A percentile compares a stretch with the other conserved stretches of the same genome.
Conservation (phyloP, 495 filamentous ascomycete genomes). For the Ascobolus immersus region DNA sequence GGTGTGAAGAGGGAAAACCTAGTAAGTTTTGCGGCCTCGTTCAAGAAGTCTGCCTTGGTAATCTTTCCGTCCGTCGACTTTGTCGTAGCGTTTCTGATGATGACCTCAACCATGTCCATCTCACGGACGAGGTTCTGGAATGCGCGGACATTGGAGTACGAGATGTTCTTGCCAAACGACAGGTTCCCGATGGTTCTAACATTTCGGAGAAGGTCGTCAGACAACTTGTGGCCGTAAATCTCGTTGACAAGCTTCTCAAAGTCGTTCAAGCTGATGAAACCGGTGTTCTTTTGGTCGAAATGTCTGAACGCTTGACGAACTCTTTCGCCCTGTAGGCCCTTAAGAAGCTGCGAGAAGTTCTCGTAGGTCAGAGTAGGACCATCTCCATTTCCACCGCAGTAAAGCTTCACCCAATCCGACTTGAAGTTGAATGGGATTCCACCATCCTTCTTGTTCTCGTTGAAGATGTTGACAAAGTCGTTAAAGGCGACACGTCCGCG, state of each 20-base stretch:
- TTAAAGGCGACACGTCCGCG: constrained; percentile 68
- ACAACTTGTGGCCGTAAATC: constrained; percentile 87
- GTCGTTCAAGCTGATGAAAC: constrained; percentile 88
- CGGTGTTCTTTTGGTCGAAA: constrained; percentile 81
- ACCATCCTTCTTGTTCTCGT: constrained; percentile 50
- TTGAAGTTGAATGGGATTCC: constrained; percentile 91
- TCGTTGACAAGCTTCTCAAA: constrained; percentile 89
- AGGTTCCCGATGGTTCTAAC: constrained; percentile 89
- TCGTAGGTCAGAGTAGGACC: constrained; percentile 81
- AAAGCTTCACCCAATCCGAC: constrained; percentile 87
- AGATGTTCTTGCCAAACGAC: constrained; percentile 71
- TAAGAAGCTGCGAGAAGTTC: constrained; percentile 94
- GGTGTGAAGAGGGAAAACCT: constrained; percentile 88
- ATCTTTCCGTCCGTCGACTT: constrained; percentile 81
- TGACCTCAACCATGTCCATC: constrained; percentile 89
- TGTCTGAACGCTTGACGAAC: constrained; percentile 82
- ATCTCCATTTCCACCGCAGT: constrained; percentile 59
- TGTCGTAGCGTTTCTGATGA: constrained; percentile 58
- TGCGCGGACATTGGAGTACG: constrained; percentile 85
- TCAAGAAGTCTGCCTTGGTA: constrained; percentile 76
- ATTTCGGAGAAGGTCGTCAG: constrained; percentile 84
- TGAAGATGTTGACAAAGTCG: constrained; percentile 54
- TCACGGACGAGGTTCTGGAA: constrained; percentile 92
- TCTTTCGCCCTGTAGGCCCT: constrained; percentile 80
- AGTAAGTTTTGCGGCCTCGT: constrained; percentile 71